Percentiles rank a stretch among this genome's conserved stretches.
Evolutionary conservation across 352 stramenopile species (phyloP).

Genomic region (Phytophthora cactorum): DNA sequence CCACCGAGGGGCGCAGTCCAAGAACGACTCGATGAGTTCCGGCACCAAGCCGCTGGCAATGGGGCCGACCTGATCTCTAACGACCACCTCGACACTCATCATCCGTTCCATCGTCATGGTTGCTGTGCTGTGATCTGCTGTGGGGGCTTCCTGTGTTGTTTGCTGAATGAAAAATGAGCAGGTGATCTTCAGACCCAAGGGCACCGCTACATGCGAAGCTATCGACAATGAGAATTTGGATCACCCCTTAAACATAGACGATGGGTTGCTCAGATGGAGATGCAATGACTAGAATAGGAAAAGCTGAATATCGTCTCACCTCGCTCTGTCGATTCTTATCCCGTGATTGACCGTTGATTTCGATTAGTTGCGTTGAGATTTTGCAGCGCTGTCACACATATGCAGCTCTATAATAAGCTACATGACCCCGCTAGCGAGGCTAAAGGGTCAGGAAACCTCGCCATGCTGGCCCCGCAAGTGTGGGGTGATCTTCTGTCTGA

Average conservation of each 20-base stretch:
- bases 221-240: neutral
- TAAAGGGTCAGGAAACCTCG: too few species aligned
- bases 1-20: slow-evolving; percentile 66
- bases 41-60: slow-evolving; percentile 46
- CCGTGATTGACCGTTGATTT: neutral
- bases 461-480: slow-evolving; percentile 7
- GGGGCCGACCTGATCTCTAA: slow-evolving; percentile 34
- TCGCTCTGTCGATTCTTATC: neutral
- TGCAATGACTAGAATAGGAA: slow-evolving; percentile 23
- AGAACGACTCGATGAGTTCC: slow-evolving; percentile 48
- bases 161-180: slow-evolving; percentile 25
- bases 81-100: slow-evolving; percentile 49
- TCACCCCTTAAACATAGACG: slow-evolving; percentile 8
- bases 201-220: slow-evolving; percentile 26
- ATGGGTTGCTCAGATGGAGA: slow-evolving; percentile 27
- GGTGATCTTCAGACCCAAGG: neutral
- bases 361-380: too few species aligned
- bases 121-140: slow-evolving; percentile 15
- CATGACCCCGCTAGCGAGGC: too few species aligned
- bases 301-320: slow-evolving; percentile 25
- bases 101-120: slow-evolving; percentile 38
- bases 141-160: slow-evolving; percentile 14
- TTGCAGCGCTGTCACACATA: too few species aligned
- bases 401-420: too few species aligned
- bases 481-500: slow-evolving; percentile 13